Evolutionary conservation across 2,329 filamentous ascomycete genomes (phyloP).

Genomic region (Apiospora sp.): DNA sequence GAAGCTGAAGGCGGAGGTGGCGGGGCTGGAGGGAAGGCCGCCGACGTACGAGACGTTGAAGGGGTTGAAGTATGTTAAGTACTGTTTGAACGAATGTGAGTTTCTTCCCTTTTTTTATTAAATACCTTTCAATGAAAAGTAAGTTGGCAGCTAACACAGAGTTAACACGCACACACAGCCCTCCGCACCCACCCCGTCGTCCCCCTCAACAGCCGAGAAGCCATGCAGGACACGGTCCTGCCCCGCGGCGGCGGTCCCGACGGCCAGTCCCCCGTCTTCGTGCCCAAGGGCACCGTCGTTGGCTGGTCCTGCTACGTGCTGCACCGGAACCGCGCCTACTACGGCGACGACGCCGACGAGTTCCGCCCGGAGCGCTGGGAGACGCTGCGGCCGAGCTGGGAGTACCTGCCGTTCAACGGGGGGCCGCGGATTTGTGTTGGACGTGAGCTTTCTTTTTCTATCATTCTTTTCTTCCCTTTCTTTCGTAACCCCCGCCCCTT

Average conservation of each 20-base stretch:
- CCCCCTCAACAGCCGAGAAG: slow-evolving; percentile 35
- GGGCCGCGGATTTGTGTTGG: slow-evolving; percentile 35
- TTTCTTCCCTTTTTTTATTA: not conserved
- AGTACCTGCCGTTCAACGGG: slow-evolving; percentile 38
- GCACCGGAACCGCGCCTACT: slow-evolving; percentile 50
- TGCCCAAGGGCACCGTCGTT: slow-evolving; percentile 48
- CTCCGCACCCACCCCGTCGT: slow-evolving; percentile 38
- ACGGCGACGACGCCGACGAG: slow-evolving; percentile 48
- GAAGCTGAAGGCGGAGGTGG: slow-evolving; percentile 18
- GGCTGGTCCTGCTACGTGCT: slow-evolving; percentile 53
- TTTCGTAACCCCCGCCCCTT: too few species aligned
- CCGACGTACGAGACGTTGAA: slow-evolving; percentile 24
- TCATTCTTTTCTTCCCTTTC: not conserved
- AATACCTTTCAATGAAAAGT: too few species aligned
- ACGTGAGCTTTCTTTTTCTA: slow-evolving; percentile 22
- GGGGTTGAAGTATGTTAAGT: slow-evolving; percentile 13
- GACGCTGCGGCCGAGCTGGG: slow-evolving; percentile 32
- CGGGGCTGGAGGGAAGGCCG: slow-evolving; percentile 22
- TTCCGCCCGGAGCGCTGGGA: slow-evolving; percentile 57
- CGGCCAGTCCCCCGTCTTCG: slow-evolving; percentile 35
- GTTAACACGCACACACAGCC: slow-evolving; percentile 21
- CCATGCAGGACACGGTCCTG: slow-evolving; percentile 34
- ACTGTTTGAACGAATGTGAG: slow-evolving; percentile 34
- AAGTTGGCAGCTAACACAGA: too few species aligned
- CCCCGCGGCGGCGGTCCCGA: slow-evolving; percentile 38